Evolutionary conservation across 352 stramenopile species (phyloP), one percentile per base, ranked within the genome.

Genomic region (Globisporangium rhizosaccharum): DNA sequence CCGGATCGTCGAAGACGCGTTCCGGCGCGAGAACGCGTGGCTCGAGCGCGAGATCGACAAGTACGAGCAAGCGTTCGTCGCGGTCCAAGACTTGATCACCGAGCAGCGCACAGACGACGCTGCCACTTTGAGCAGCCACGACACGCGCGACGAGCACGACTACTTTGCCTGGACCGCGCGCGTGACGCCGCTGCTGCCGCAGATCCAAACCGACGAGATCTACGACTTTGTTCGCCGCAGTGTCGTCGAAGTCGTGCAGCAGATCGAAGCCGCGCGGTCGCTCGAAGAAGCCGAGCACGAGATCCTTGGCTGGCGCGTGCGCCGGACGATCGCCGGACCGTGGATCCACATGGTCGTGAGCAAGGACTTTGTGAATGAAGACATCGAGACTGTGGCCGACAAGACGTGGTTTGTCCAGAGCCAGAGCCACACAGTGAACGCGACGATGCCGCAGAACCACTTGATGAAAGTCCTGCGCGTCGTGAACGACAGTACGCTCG

Each of bases 321-420:
- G 48, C 30, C 63, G 58, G 4, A 42, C 58, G 9, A 56, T 72
- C 20, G 48, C 51, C 2, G 61, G 53, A 17, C 18, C 61, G 44
- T 68, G 61, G 61, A 49, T 72, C 15, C 47, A 61, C 25, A 63
- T 71, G 41, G 44, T 62, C 9, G 59, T 71, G 30, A 63, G 47
- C 47, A 68, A 72, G 12, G 53, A 71, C 11, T 53, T 71, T 12
- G 41, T 47, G 30, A 28, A 51, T 39, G 53, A 51, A 30, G 39
- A 57, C 56, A 48, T 65, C 25, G 47, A 65, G 25, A 47, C 18
- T 2, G 39, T 71, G 11, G 52, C 53, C 2, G 12, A 18, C 10
- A 55, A 57, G 33, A 71, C 65, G 44, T 68, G 65, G 65, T 30
- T 46, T 2, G 23, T 68, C 23, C 57, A 66, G 53, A 58, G 51